Evolutionary conservation across 441 rosid genomes (phyloP).

Genomic region (Croton laevigatus): DNA sequence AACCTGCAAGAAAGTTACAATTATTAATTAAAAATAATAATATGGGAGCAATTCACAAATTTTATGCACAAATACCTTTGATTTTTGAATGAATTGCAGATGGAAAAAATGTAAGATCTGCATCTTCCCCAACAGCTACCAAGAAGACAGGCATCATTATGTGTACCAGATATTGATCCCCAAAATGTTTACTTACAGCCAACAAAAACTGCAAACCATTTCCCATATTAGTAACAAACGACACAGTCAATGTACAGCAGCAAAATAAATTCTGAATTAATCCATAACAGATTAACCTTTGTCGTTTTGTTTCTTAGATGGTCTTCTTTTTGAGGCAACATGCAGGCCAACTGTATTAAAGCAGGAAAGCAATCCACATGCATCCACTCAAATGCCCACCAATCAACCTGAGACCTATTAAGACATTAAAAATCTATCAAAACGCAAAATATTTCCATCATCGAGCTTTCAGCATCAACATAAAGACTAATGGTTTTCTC

Average conservation of each 20-base stretch:
- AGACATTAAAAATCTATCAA: slow-evolving; percentile 30
- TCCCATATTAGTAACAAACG: slow-evolving; percentile 26
- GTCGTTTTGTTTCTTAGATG: slow-evolving; percentile 72
- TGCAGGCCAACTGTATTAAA: slow-evolving; percentile 72
- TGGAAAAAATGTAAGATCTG: slow-evolving; percentile 70
- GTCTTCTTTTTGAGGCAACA: slow-evolving; percentile 91
- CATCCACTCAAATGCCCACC: slow-evolving; percentile 95
- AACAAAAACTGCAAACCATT: slow-evolving; percentile 68
- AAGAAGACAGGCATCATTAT: slow-evolving; percentile 81
- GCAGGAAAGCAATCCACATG: slow-evolving; percentile 87
- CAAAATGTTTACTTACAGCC: slow-evolving; percentile 67
- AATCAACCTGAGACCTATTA: slow-evolving; percentile 68
- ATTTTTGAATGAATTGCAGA: slow-evolving; percentile 55
- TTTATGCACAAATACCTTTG: slow-evolving; percentile 46
- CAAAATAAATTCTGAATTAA: slow-evolving; percentile 7
- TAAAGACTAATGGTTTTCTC: background rate
- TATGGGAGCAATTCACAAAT: slow-evolving; percentile 15
- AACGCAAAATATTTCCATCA: slow-evolving; percentile 18
- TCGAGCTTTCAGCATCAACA: slow-evolving; percentile 12
- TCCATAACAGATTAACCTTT: slow-evolving; percentile 48
- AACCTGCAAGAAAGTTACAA: slow-evolving; percentile 51
- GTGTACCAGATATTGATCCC: slow-evolving; percentile 75
- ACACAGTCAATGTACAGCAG: slow-evolving; percentile 13
- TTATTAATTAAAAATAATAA: slow-evolving; percentile 14
- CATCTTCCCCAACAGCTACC: slow-evolving; percentile 80